phyloP scores from a whole-genome alignment of 2,329 filamentous ascomycete species.

The Colletotrichum tofieldiae region DNA sequence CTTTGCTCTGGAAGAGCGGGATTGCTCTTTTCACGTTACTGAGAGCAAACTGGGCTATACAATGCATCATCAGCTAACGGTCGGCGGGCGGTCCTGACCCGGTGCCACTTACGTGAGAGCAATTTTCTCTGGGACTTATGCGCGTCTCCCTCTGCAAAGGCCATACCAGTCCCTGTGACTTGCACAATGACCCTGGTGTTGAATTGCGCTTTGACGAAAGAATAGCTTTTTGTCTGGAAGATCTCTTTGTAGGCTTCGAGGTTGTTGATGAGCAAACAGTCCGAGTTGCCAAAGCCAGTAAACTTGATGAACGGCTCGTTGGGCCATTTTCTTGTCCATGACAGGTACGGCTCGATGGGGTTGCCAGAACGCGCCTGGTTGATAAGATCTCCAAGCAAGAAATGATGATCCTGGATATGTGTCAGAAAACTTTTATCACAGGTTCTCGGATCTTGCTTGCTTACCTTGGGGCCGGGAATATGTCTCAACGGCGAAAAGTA shows the following conservation, averaged over 20 bases:
- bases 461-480: conserved; percentile 61
- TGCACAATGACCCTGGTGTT: conserved; percentile 47
- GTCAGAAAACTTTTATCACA: not conserved
- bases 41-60: conserved; percentile 51
- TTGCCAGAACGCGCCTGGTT: conserved; percentile 40
- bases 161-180: conserved; percentile 50
- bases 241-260: conserved; percentile 47
- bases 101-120: conserved; percentile 47
- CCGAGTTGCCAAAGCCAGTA: conserved; percentile 47
- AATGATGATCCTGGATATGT: conserved; percentile 41
- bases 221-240: conserved; percentile 50
- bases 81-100: not conserved
- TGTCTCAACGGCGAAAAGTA: conserved; percentile 60
- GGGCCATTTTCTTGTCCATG: conserved; percentile 48
- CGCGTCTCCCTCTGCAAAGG: conserved; percentile 54
- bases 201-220: conserved; percentile 51
- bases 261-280: conserved; percentile 47
- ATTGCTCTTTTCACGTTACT: conserved; percentile 53
- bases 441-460: not conserved
- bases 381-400: conserved; percentile 45
- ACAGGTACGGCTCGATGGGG: conserved; percentile 41
- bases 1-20: conserved; percentile 54
- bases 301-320: conserved; percentile 49
- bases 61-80: not conserved
- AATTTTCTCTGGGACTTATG: conserved; percentile 55